Evolutionary conservation across 1,284 basidiomycete species (phyloP), one percentile per base, ranked within the genome.

Genomic region (Amylostereum chailletii): DNA sequence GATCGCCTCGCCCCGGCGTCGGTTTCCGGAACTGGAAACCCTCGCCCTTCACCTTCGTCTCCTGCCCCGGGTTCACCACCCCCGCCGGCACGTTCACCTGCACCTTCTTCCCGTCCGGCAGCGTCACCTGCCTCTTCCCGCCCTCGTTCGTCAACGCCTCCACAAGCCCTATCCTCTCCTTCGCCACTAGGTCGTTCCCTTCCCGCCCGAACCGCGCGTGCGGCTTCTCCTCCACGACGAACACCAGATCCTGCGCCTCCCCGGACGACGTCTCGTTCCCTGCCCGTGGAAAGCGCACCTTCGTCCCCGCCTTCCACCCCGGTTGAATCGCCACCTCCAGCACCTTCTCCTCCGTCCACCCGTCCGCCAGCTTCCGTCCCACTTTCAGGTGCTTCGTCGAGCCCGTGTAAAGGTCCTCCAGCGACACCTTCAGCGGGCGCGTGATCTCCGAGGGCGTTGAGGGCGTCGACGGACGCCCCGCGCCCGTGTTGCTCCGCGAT

Each of bases 331-430:
- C 76, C 56, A 95, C 87, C 62, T 94, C 91, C 52, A 96, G 79
- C 5, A 94, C 83, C 68, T 94, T 96, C 56, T 95, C 91, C 65
- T 96, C 93, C 9, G 81, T 84, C 9, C 71, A 68, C 1, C 94
- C 93, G 50, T 77, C 75, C 30, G 83, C 66, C 49, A 87, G 68
- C 57, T 80, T 79, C 48, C 94, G 81, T 3, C 85, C 84, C 51
- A 99, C 81, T 67, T 94, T 95, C 52, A 99, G 79, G 57, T 84
- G 89, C 68, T 98, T 99, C 31, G 84, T 86, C 2, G 85, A 75
- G 33, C 96, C 96, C 43, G 73, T 76, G 70, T 91, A 95, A n/a
- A 99, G 78, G 46, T 99, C 95, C 60, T 93, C 83, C 4, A 99
- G 76, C 0, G 93, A 81, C 32, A 96, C 73, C 55, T 90, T 90